A percentile compares a stretch with the other conserved stretches of the same genome.
Evolutionary conservation across 805 yeast genomes (phyloP).

Genomic region (Monosporozyma unispora): DNA sequence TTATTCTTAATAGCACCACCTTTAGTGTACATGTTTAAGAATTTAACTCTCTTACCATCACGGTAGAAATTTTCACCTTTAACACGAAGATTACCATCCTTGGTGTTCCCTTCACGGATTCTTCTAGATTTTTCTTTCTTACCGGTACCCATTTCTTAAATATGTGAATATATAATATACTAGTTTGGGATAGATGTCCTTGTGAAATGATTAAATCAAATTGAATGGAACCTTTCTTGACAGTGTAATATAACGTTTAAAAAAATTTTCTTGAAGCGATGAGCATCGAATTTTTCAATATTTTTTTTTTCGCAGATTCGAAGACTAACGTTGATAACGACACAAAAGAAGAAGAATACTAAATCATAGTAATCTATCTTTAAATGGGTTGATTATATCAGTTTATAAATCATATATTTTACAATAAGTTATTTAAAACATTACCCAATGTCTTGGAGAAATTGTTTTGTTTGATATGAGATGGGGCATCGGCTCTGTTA

Average conservation of each 20-base stretch:
- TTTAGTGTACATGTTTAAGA: slow-evolving; percentile 83
- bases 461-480: slow-evolving; percentile 33
- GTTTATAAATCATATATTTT: slow-evolving; percentile 5
- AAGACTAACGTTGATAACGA: slow-evolving; percentile 2
- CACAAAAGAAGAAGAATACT: not conserved
- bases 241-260: not conserved
- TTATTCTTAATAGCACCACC: slow-evolving; percentile 85
- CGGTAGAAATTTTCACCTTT: slow-evolving; percentile 96
- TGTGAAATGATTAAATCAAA: not conserved
- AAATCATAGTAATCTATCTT: not conserved
- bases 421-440: slow-evolving; percentile 50
- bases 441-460: slow-evolving; percentile 31
- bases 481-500: slow-evolving; percentile 54
- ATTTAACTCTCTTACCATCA: slow-evolving; percentile 88
- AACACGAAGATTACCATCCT: slow-evolving; percentile 86
- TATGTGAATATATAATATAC: slow-evolving; percentile 1
- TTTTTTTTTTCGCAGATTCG: not conserved
- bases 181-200: not conserved
- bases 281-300: slow-evolving; percentile 1
- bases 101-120: slow-evolving; percentile 66
- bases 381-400: not conserved
- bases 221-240: not conserved
- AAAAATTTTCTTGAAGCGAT: slow-evolving; percentile 13
- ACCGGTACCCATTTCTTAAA: slow-evolving; percentile 70
- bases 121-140: slow-evolving; percentile 89